Evolutionary conservation across 2,329 filamentous ascomycete species (phyloP).

Genomic region (Sarocladium brachiariae): DNA sequence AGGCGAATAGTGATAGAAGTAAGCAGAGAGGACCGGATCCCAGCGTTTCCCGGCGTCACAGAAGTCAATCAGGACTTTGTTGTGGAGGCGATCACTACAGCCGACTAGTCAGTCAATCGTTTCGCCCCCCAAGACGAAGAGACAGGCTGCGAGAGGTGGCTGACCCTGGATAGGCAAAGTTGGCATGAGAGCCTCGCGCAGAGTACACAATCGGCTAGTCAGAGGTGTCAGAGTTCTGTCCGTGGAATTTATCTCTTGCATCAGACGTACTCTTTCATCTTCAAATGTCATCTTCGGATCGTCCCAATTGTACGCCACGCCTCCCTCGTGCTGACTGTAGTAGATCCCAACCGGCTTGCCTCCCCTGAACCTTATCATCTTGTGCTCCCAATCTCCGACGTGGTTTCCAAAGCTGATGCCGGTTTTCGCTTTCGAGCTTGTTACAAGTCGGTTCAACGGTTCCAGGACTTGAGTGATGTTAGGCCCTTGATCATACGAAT

Average conservation of each 20-base stretch:
- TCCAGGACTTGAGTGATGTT: conserved; percentile 22
- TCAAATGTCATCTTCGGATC: conserved; percentile 18
- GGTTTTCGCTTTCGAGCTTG: conserved; percentile 5
- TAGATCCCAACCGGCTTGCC: conserved; percentile 21
- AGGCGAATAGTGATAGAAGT: conserved; percentile 27
- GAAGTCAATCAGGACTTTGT: conserved; percentile 24
- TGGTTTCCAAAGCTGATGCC: conserved; percentile 20
- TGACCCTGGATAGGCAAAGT: conserved; percentile 24
- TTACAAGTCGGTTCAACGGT: conserved; percentile 18
- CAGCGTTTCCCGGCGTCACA: conserved; percentile 26
- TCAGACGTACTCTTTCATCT: conserved; percentile 21
- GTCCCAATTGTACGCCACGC: conserved; percentile 22
- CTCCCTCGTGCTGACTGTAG: conserved; percentile 22
- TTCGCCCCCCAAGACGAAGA: too few relatives aligned
- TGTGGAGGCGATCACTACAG: conserved; percentile 25
- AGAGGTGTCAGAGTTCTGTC: background rate
- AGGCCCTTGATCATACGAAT: conserved; percentile 23
- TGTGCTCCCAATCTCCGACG: conserved; percentile 24
- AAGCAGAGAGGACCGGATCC: conserved; percentile 29
- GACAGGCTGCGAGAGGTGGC: background rate
- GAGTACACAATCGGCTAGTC: conserved; percentile 27
- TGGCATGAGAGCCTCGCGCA: conserved; percentile 28
- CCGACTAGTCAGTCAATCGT: too few relatives aligned
- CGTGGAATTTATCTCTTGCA: background rate
- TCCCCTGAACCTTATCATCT: conserved; percentile 23